Percentiles rank a stretch among this genome's conserved stretches.
Conservation (phyloP, 768 basidiomycete species). For the Amanita polypyramis region DNA sequence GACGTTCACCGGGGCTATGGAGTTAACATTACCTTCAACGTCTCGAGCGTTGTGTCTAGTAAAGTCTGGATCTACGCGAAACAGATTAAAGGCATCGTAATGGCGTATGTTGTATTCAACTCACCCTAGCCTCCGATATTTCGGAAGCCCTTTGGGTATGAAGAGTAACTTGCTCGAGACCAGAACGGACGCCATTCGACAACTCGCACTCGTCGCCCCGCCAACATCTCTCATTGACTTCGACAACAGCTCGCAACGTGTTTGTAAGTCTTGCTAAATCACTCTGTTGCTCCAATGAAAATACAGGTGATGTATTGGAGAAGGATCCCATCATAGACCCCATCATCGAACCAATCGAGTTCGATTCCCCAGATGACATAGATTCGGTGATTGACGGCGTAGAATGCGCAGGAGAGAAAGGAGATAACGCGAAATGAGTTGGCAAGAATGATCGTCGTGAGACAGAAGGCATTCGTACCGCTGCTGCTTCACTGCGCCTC, state of each 20-base stretch:
- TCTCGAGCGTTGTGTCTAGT: conserved; percentile 62
- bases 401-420: conserved; percentile 22
- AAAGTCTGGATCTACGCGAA: conserved; percentile 46
- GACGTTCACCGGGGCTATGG: neutral
- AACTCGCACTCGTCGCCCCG: conserved; percentile 75
- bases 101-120: conserved; percentile 14
- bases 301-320: conserved; percentile 13
- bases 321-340: conserved; percentile 8
- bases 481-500: conserved; percentile 84
- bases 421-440: conserved; percentile 60
- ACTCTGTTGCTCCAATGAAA: conserved; percentile 40
- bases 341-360: conserved; percentile 16
- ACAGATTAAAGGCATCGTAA: conserved; percentile 2
- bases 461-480: conserved; percentile 67
- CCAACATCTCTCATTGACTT: conserved; percentile 78
- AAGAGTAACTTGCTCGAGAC: conserved; percentile 54
- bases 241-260: conserved; percentile 65
- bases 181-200: conserved; percentile 65
- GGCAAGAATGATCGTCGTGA: conserved; percentile 52
- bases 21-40: conserved; percentile 48
- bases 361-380: conserved; percentile 15
- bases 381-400: conserved; percentile 19
- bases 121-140: conserved; percentile 60
- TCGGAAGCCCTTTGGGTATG: conserved; percentile 69
- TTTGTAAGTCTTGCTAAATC: conserved; percentile 80